Conservation (phyloP, 805 yeast species). For the Starmerella floris region DNA sequence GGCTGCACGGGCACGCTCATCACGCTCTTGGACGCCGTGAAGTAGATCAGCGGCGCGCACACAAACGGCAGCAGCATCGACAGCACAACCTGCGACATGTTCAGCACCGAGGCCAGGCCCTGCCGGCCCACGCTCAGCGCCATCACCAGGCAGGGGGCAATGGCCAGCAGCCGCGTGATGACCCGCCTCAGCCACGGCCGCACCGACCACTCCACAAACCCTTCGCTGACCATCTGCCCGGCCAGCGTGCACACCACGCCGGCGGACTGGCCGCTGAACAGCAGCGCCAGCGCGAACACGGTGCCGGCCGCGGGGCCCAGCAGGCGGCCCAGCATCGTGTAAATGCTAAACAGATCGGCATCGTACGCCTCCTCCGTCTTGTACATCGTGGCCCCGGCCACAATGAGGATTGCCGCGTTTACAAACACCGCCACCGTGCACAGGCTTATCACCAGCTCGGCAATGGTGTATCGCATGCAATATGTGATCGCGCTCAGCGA, state of each 20-base stretch:
- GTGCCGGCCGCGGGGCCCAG: conserved; percentile 78
- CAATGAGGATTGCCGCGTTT: conserved; percentile 76
- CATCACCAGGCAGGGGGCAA: conserved; percentile 69
- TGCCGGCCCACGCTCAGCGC: conserved; percentile 63
- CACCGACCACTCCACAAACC: conserved; percentile 66
- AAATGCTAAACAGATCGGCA: conserved; percentile 75
- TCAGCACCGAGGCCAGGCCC: conserved; percentile 58
- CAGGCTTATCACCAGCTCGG: conserved; percentile 68
- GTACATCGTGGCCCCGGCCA: conserved; percentile 76
- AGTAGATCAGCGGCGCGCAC: conserved; percentile 74
- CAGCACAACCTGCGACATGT: conserved; percentile 70
- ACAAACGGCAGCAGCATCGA: conserved; percentile 74
- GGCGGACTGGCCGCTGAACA: conserved; percentile 88
- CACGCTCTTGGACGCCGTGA: conserved; percentile 54
- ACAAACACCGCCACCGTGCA: conserved; percentile 86
- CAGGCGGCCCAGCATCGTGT: conserved; percentile 52
- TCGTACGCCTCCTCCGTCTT: conserved; percentile 49
- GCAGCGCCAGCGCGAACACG: conserved; percentile 74
- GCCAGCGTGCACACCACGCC: conserved; percentile 90
- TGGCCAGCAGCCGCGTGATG: conserved; percentile 70
- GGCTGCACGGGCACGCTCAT: conserved; percentile 37
- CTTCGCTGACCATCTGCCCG: conserved; percentile 88
- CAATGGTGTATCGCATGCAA: conserved; percentile 66
- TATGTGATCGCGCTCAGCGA: conserved; percentile 68
- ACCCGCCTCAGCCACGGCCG: conserved; percentile 73